phyloP scores from a whole-genome alignment of 768 basidiomycete genomes.

The Auriculariales sp. region DNA sequence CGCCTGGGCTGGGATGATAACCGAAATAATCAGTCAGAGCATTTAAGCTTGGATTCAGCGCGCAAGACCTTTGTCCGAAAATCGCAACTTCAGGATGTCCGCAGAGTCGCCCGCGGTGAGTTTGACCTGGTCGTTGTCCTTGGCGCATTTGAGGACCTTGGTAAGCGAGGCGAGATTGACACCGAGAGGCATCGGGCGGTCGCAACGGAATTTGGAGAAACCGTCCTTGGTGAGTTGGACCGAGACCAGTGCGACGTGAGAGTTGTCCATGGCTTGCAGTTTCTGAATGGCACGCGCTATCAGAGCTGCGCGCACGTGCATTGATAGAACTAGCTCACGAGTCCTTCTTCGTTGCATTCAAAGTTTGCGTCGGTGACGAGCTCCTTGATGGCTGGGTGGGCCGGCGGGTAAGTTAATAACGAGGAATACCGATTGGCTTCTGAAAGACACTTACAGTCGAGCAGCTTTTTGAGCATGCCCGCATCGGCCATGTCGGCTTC shows the following conservation, averaged over 20 bases:
- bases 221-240: conserved; percentile 67
- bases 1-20: conserved; percentile 67
- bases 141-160: conserved; percentile 94
- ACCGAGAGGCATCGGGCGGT: conserved; percentile 85
- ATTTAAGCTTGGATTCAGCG: too few relatives aligned
- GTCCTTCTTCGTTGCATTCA: conserved; percentile 90
- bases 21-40: neutral
- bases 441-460: conserved; percentile 66
- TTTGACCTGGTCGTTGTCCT: conserved; percentile 85
- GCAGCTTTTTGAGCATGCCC: conserved; percentile 76
- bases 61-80: conserved; percentile 68
- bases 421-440: neutral
- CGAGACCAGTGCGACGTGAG: conserved; percentile 92
- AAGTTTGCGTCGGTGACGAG: conserved; percentile 97
- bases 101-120: conserved; percentile 85
- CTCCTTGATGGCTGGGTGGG: conserved; percentile 76
- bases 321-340: conserved; percentile 30
- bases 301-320: neutral
- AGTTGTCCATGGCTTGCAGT: conserved; percentile 99
- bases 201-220: conserved; percentile 84
- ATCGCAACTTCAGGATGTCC: conserved; percentile 75
- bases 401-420: neutral
- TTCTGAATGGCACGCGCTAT: conserved; percentile 29
- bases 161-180: conserved; percentile 78
- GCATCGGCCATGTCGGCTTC: conserved; percentile 89